Evolutionary conservation across 345 rosid species (phyloP), one percentile per base, ranked within the genome.

Genomic region (Dipteronia sinensis): DNA sequence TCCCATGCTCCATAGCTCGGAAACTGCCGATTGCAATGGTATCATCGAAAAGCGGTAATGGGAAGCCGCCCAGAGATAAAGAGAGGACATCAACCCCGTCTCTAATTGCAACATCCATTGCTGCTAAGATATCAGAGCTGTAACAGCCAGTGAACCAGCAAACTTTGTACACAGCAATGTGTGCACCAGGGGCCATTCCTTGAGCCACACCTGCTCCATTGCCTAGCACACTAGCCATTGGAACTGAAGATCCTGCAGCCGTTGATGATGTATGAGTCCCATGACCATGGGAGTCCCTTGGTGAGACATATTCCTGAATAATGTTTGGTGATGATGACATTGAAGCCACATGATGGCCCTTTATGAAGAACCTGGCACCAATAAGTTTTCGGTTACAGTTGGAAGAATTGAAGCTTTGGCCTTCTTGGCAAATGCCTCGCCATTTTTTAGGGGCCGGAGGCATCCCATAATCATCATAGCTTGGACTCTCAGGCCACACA

Each of bases 221-320:
- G 1, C 98, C 94, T 2, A 93, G 87, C 81, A 93, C 93, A 58
- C 84, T 90, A 0, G 98, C 98, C 86, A 62, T 82, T 0, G 85
- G 78, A 80, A 93, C 98, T 17, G 91, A 78, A 81, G 84, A 82
- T 61, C 98, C 98, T n/a, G 86, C 98, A 4, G 88, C 98, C 0
- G 98, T 94, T 13, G 98, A 93, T 25, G 97, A 87, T 1, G 98
- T 94, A 76, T 94, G 98, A 23, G 98, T 94, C 59, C 98, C 98
- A 58, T 91, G 98, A 34, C 98, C 98, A 0, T 88, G 88, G 19
- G 94, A 91, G 77, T 93, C 98, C 55, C 97, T 81, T 0, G 98
- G 91, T 0, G 98, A 94, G 46, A 88, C 79, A 74, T 91, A 93
- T 69, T 93, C 97, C 19, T 80, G 79, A 71, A 87, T 82, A 55